These are phyloP conservation scores for Xylogone sp. DNA, from an alignment of 2,329 filamentous ascomycete species.

Conservation along the genomic window DNA sequence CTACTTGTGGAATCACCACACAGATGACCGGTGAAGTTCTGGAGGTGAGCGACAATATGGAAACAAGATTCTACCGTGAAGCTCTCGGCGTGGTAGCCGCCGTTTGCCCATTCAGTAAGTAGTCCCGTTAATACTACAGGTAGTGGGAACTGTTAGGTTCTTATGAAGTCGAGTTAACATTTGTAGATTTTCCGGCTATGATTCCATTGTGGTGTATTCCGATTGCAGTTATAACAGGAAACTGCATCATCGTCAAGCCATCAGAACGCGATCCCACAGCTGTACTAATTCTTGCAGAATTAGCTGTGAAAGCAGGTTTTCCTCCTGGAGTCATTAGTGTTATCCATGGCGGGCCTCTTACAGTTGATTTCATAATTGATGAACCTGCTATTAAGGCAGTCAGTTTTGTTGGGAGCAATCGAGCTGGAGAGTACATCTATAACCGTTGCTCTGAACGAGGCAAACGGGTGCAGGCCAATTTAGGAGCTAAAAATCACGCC, in stretches of 20 bases:
- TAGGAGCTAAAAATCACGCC: slow-evolving; percentile 86
- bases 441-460: slow-evolving; percentile 74
- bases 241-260: slow-evolving; percentile 81
- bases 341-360: slow-evolving; percentile 74
- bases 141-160: slow-evolving; percentile 79
- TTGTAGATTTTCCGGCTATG: slow-evolving; percentile 92
- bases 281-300: slow-evolving; percentile 79
- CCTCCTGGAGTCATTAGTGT: slow-evolving; percentile 80
- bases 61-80: slow-evolving; percentile 78
- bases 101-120: slow-evolving; percentile 86
- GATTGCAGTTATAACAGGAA: slow-evolving; percentile 78
- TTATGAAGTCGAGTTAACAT: too few species aligned
- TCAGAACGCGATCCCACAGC: slow-evolving; percentile 83
- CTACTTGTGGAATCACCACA: slow-evolving; percentile 74
- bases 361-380: slow-evolving; percentile 84
- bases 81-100: slow-evolving; percentile 77
- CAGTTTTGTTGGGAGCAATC: slow-evolving; percentile 83
- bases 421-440: slow-evolving; percentile 86
- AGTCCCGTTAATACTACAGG: slow-evolving; percentile 77
- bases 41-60: slow-evolving; percentile 87
- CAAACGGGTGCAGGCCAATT: slow-evolving; percentile 84
- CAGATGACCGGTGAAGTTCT: slow-evolving; percentile 80
- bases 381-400: slow-evolving; percentile 83
- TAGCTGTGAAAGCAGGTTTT: slow-evolving; percentile 76
- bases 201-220: slow-evolving; percentile 90